phyloP scores from a whole-genome alignment of 495 filamentous ascomycete species.

The Penicillium macrosclerotiorum region DNA sequence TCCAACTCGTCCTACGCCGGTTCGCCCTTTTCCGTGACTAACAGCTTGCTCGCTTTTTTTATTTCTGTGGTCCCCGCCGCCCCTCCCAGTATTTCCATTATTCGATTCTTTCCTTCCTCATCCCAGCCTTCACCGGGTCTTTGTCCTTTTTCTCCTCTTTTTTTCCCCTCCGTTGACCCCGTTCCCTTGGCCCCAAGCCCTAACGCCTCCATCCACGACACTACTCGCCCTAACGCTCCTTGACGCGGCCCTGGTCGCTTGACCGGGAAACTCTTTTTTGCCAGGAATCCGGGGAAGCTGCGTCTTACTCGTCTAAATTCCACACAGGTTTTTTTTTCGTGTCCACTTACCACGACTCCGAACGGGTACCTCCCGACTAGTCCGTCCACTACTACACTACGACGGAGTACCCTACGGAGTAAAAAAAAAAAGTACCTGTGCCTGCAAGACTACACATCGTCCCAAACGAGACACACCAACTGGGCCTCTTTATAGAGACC shows the following conservation, averaged over 20 bases:
- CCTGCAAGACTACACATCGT: too few relatives aligned
- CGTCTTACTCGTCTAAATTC: conserved; percentile 20
- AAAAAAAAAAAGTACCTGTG: neutral
- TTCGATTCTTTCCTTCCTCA: neutral
- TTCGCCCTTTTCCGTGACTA: conserved; percentile 46
- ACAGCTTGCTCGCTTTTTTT: conserved; percentile 32
- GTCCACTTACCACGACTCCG: conserved; percentile 12
- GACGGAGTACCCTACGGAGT: too few relatives aligned
- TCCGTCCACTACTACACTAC: conserved; percentile 5
- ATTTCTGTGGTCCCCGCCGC: conserved; percentile 24
- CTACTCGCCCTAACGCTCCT: conserved; percentile 17
- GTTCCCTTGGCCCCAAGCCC: too few relatives aligned
- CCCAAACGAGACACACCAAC: too few relatives aligned
- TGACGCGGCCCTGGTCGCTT: conserved; percentile 5
- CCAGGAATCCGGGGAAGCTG: conserved; percentile 40
- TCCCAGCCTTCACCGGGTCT: neutral
- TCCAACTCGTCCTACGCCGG: too few relatives aligned
- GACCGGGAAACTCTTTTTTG: conserved; percentile 20
- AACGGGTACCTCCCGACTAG: conserved; percentile 22
- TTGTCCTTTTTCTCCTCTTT: too few relatives aligned
- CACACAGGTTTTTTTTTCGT: conserved; percentile 16
- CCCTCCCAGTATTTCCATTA: conserved; percentile 15
- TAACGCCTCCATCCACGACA: too few relatives aligned
- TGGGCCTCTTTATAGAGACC: conserved; percentile 39
- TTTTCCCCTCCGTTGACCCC: too few relatives aligned